Evolutionary conservation across 345 rosid species (phyloP).

Genomic region (Carallia brachiata): DNA sequence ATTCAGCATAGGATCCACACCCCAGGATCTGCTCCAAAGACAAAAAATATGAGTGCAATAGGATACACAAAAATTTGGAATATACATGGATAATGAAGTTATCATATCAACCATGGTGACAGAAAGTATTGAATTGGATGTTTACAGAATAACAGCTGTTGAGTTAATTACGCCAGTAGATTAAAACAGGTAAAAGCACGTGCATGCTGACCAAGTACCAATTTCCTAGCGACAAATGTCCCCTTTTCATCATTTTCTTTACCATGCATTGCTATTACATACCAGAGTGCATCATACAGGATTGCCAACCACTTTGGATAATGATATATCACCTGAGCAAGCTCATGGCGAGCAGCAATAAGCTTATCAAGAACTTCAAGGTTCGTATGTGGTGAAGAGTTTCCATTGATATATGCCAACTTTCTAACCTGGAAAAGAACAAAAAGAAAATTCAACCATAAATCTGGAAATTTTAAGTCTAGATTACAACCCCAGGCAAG

Average conservation of each 20-base stretch:
- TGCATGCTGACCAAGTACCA: too few species aligned
- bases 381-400: conserved; percentile 75
- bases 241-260: too few species aligned
- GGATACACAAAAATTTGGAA: too few species aligned
- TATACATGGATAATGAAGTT: too few species aligned
- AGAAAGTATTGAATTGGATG: too few species aligned
- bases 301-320: neutral
- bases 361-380: conserved; percentile 71
- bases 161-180: too few species aligned
- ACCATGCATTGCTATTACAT: neutral
- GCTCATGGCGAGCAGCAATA: conserved; percentile 76
- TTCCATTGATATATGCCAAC: conserved; percentile 69
- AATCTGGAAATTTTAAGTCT: neutral
- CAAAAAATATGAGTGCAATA: neutral
- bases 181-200: too few species aligned
- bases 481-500: neutral
- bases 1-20: conserved; percentile 71
- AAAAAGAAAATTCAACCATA: conserved; percentile 6
- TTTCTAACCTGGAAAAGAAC: conserved; percentile 61
- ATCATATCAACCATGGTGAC: too few species aligned
- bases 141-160: too few species aligned
- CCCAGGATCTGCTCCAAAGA: conserved; percentile 60
- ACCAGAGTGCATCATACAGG: neutral
- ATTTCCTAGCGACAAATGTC: too few species aligned
- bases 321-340: conserved; percentile 63